Conservation (phyloP, 2,329 filamentous ascomycete species). For the Fusarium brachygibbosum region DNA sequence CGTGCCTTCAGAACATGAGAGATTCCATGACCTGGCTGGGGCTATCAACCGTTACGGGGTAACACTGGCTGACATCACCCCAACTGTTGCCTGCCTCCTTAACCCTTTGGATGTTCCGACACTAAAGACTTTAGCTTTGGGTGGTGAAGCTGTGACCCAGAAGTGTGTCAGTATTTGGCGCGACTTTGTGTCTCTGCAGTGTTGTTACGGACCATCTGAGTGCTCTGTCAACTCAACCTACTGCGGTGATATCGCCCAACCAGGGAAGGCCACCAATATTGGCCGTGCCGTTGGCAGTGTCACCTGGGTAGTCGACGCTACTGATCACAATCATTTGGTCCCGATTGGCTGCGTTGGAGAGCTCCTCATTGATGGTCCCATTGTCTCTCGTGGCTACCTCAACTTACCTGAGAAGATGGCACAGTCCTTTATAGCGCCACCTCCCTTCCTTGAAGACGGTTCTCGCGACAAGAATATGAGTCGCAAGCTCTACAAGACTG, state of each 20-base stretch:
- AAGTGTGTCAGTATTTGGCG: slow-evolving; percentile 41
- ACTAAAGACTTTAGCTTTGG: slow-evolving; percentile 31
- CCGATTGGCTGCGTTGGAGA: slow-evolving; percentile 33
- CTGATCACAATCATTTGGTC: slow-evolving; percentile 5
- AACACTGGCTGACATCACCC: slow-evolving; percentile 36
- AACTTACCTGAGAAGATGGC: slow-evolving; percentile 35
- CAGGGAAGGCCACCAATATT: slow-evolving; percentile 36
- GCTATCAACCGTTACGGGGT: slow-evolving; percentile 28
- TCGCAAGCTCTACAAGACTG: slow-evolving; percentile 59
- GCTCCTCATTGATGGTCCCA: slow-evolving; percentile 38
- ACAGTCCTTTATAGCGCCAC: slow-evolving; percentile 23
- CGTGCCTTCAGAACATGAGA: slow-evolving; percentile 38
- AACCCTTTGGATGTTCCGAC: slow-evolving; percentile 26
- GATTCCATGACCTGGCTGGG: slow-evolving; percentile 30
- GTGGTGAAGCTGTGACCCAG: slow-evolving; percentile 33
- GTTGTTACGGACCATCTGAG: slow-evolving; percentile 38
- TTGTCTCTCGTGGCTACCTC: slow-evolving; percentile 40
- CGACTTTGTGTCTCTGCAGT: slow-evolving; percentile 32
- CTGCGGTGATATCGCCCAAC: slow-evolving; percentile 23
- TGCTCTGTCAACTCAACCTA: slow-evolving; percentile 36
- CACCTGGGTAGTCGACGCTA: slow-evolving; percentile 33
- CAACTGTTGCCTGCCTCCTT: slow-evolving; percentile 37
- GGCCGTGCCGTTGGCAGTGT: slow-evolving; percentile 32
- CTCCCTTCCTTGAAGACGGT: neutral
- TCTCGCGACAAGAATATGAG: neutral